These are phyloP conservation scores for Ogataea nonfermentans DNA, from an alignment of 805 yeast species.

Conservation along the genomic window DNA sequence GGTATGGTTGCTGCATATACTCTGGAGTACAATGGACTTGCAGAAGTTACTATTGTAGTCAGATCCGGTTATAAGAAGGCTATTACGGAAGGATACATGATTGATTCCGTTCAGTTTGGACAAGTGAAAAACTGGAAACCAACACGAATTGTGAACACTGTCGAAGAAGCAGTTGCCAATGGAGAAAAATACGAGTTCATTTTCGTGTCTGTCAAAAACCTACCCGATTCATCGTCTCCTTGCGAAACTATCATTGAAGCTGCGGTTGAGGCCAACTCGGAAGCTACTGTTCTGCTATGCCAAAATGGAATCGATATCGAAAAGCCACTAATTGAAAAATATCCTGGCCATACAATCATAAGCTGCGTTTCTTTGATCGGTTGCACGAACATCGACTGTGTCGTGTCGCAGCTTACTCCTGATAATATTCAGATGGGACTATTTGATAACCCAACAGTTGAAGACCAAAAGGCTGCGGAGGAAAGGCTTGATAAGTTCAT, in stretches of 20 bases:
- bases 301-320: slow-evolving; percentile 43
- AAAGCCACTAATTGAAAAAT: slow-evolving; percentile 32
- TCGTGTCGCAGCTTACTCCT: slow-evolving; percentile 31
- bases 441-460: slow-evolving; percentile 32
- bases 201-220: slow-evolving; percentile 56
- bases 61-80: slow-evolving; percentile 62
- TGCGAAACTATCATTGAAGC: slow-evolving; percentile 43
- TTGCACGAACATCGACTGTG: slow-evolving; percentile 26
- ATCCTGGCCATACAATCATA: slow-evolving; percentile 34
- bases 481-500: slow-evolving; percentile 28
- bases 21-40: slow-evolving; percentile 43
- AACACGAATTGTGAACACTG: slow-evolving; percentile 35
- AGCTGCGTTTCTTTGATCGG: slow-evolving; percentile 39
- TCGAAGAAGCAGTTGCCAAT: slow-evolving; percentile 42
- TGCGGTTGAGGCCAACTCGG: slow-evolving; percentile 30
- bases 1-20: slow-evolving; percentile 76
- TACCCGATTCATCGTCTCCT: slow-evolving; percentile 51
- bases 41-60: slow-evolving; percentile 56
- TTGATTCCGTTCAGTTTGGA: slow-evolving; percentile 64
- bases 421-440: slow-evolving; percentile 35
- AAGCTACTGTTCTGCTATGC: slow-evolving; percentile 34
- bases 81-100: slow-evolving; percentile 48
- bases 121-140: slow-evolving; percentile 55
- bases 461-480: slow-evolving; percentile 20
- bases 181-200: slow-evolving; percentile 49